Conservation (phyloP, 805 yeast species). For the Saturnispora quitensis region DNA sequence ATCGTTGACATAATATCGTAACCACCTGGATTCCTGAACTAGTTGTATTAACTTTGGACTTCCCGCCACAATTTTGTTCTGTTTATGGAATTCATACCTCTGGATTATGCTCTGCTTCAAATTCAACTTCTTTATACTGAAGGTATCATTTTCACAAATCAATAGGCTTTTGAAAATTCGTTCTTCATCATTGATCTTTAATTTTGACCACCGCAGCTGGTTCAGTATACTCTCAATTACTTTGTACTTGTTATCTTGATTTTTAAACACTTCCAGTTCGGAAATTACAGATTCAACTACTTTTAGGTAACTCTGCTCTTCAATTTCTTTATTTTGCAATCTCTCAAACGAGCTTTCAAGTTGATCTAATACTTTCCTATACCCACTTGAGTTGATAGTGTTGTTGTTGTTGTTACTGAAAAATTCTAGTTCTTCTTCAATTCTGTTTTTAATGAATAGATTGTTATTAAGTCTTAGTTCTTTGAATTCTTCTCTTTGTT, state of each 20-base stretch:
- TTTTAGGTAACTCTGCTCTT: neutral
- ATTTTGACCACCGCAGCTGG: slow-evolving; percentile 4
- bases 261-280: neutral
- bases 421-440: neutral
- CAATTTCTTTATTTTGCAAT: neutral
- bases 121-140: neutral
- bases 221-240: neutral
- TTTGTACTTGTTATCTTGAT: neutral
- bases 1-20: slow-evolving; percentile 5
- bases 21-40: slow-evolving; percentile 7
- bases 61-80: neutral
- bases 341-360: slow-evolving; percentile 1
- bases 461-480: neutral
- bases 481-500: neutral
- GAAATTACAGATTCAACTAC: neutral
- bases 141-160: neutral
- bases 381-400: neutral
- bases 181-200: neutral
- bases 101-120: slow-evolving; percentile 3
- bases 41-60: neutral
- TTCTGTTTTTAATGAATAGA: neutral
- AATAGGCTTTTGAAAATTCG: neutral
- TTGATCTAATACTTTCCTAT: neutral
- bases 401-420: neutral
- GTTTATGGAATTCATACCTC: slow-evolving; percentile 5